Conservation (phyloP, 371 early-diverging fungal genomes). For the Mucor sp. region DNA sequence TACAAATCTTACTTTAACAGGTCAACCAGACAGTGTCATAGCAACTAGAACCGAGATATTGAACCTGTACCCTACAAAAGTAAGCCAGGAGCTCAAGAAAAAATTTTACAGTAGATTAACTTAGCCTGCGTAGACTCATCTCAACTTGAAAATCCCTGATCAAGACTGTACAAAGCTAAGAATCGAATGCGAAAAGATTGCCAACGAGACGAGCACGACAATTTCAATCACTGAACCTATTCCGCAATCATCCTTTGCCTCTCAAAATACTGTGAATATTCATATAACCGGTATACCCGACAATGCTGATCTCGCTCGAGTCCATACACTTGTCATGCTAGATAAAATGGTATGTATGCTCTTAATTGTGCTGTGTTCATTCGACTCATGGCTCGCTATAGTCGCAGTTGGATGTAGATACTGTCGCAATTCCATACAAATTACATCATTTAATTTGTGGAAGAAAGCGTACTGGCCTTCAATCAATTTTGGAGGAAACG, state of each 20-base stretch:
- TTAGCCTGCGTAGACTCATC: constrained; percentile 27
- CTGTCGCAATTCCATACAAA: constrained; percentile 35
- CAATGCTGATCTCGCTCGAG: constrained; percentile 42
- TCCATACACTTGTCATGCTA: constrained; percentile 43
- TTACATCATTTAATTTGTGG: constrained; percentile 63
- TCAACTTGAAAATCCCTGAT: constrained; percentile 45
- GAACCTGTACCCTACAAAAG: constrained; percentile 44
- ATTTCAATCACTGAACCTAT: constrained; percentile 30
- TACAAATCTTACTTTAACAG: constrained; percentile 46
- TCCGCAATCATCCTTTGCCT: constrained; percentile 37
- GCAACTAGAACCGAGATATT: constrained; percentile 49
- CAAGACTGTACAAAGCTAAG: constrained; percentile 30
- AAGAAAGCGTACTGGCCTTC: constrained; percentile 60
- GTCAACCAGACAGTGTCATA: constrained; percentile 41
- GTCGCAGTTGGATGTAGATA: constrained; percentile 29
- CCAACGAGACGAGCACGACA: constrained; percentile 38
- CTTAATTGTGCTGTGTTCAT: not conserved
- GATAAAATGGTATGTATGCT: constrained; percentile 37
- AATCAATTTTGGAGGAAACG: constrained; percentile 67
- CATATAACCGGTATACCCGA: constrained; percentile 48
- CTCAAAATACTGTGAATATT: constrained; percentile 39
- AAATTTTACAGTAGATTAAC: not conserved
- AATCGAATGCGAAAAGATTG: constrained; percentile 40
- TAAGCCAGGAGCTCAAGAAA: constrained; percentile 16
- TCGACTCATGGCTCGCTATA: constrained; percentile 6